Percentiles rank a stretch among this genome's conserved stretches.
Evolutionary conservation across 2,329 filamentous ascomycete species (phyloP).

Genomic region (Phaeophleospora eucalypticola): DNA sequence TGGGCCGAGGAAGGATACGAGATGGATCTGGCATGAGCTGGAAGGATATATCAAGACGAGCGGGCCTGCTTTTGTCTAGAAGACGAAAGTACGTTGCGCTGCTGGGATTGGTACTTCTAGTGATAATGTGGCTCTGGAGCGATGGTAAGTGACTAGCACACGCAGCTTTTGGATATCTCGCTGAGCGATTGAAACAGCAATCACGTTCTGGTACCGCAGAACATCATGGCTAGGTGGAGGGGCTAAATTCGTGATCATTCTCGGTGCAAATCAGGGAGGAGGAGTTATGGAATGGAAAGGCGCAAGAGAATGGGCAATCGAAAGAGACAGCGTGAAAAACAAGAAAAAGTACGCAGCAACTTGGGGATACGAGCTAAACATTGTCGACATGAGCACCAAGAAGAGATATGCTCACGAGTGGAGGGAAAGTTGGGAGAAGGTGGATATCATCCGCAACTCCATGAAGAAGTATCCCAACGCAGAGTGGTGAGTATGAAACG

Average conservation of each 20-base stretch:
- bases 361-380: slow-evolving; percentile 95
- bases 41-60: slow-evolving; percentile 23
- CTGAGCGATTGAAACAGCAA: slow-evolving; percentile 41
- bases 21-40: slow-evolving; percentile 6
- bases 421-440: slow-evolving; percentile 99
- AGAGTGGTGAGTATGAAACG: slow-evolving; percentile 70
- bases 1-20: slow-evolving; percentile 48
- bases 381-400: slow-evolving; percentile 98
- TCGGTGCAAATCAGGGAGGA: slow-evolving; percentile 89
- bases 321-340: slow-evolving; percentile 91
- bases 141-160: slow-evolving; percentile 20
- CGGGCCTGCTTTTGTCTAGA: slow-evolving; percentile 28
- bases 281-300: slow-evolving; percentile 99
- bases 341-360: slow-evolving; percentile 80
- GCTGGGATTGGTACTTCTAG: slow-evolving; percentile 22
- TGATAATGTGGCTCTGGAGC: slow-evolving; percentile 24
- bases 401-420: slow-evolving; percentile 98
- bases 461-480: slow-evolving; percentile 92
- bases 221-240: slow-evolving; percentile 73
- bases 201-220: slow-evolving; percentile 63
- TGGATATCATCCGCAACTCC: slow-evolving; percentile 82
- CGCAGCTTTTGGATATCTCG: not conserved
- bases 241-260: slow-evolving; percentile 85
- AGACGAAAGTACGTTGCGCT: slow-evolving; percentile 29
- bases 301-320: slow-evolving; percentile 94